phyloP scores from a whole-genome alignment of 495 filamentous ascomycete species.

The Pseudotulostoma volvatum region DNA sequence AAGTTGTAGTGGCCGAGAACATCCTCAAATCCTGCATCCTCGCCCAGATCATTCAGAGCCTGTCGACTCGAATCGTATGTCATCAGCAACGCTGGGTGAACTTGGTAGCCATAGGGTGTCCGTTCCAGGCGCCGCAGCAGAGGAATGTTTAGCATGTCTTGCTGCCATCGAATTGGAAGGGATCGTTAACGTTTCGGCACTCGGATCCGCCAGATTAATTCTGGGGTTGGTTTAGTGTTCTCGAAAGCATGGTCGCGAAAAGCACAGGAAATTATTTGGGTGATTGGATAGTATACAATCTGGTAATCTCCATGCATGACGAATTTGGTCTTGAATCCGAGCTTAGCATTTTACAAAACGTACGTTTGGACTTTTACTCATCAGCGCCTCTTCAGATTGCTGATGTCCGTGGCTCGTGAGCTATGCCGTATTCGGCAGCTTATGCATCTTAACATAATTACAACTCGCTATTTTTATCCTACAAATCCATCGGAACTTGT shows the following conservation, averaged over 20 bases:
- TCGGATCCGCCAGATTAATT: slow-evolving; percentile 15
- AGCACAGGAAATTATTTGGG: slow-evolving; percentile 16
- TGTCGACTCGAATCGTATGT: slow-evolving; percentile 3
- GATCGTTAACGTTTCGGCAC: slow-evolving; percentile 11
- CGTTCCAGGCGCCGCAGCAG: slow-evolving; percentile 12
- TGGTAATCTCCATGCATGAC: slow-evolving; percentile 19
- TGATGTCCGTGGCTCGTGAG: no score
- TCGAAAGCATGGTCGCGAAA: slow-evolving; percentile 15
- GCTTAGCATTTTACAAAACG: no score
- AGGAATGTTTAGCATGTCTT: slow-evolving; percentile 12
- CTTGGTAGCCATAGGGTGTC: slow-evolving; percentile 11
- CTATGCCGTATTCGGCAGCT: no score
- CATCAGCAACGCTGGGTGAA: slow-evolving; percentile 12
- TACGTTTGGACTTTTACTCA: no score
- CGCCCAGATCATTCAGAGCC: slow-evolving; percentile 1
- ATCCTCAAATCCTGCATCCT: slow-evolving; percentile 11
- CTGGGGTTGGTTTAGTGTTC: slow-evolving; percentile 13
- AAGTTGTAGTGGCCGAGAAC: slow-evolving; percentile 19
- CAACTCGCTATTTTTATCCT: no score
- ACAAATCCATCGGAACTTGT: no score
- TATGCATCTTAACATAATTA: no score
- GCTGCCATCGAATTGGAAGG: slow-evolving; percentile 12
- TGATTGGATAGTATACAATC: slow-evolving; percentile 16
- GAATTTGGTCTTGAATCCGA: slow-evolving; percentile 18
- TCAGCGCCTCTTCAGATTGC: no score